Percentiles rank a stretch among this genome's conserved stretches.
Evolutionary conservation across 768 basidiomycete species (phyloP).

Genomic region (Russula griseocarnosa): DNA sequence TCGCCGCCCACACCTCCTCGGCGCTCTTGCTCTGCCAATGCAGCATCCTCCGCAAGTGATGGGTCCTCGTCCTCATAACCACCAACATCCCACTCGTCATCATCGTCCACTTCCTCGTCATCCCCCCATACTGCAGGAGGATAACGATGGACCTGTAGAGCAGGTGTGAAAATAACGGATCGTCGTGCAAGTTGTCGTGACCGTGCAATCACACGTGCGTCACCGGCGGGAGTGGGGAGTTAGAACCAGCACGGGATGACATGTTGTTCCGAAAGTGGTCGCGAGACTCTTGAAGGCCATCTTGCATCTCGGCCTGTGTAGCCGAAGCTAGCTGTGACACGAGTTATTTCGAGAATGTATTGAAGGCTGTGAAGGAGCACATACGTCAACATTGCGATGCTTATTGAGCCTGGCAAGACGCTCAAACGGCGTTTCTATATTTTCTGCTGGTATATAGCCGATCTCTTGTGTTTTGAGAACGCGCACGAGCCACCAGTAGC

Average conservation of each 20-base stretch:
- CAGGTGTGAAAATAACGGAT: conserved; percentile 66
- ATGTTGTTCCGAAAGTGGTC: conserved; percentile 54
- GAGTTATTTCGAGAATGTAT: conserved; percentile 8
- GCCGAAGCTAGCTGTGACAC: conserved; percentile 61
- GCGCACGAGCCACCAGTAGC: conserved; percentile 99
- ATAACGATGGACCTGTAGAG: conserved; percentile 66
- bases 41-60: conserved; percentile 56
- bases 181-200: conserved; percentile 29
- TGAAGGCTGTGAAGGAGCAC: conserved; percentile 33
- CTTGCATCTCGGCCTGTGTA: conserved; percentile 65
- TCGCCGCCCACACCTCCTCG: conserved; percentile 39
- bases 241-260: conserved; percentile 46
- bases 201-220: conserved; percentile 37
- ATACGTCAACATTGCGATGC: conserved; percentile 92
- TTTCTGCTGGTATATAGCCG: conserved; percentile 98
- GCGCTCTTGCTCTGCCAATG: conserved; percentile 40
- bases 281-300: conserved; percentile 46
- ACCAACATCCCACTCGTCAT: conserved; percentile 62
- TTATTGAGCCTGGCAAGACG: conserved; percentile 93
- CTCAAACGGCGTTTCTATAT: conserved; percentile 98
- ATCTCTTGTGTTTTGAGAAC: conserved; percentile 98
- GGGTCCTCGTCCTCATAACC: conserved; percentile 67
- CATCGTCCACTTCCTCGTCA: conserved; percentile 57
- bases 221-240: conserved; percentile 47
- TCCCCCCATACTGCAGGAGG: conserved; percentile 82